Percentiles rank a stretch among this genome's conserved stretches.
These are phyloP conservation scores for Talaromyces sp. DNA, from an alignment of 2,329 filamentous ascomycete genomes.

Conservation along the genomic window DNA sequence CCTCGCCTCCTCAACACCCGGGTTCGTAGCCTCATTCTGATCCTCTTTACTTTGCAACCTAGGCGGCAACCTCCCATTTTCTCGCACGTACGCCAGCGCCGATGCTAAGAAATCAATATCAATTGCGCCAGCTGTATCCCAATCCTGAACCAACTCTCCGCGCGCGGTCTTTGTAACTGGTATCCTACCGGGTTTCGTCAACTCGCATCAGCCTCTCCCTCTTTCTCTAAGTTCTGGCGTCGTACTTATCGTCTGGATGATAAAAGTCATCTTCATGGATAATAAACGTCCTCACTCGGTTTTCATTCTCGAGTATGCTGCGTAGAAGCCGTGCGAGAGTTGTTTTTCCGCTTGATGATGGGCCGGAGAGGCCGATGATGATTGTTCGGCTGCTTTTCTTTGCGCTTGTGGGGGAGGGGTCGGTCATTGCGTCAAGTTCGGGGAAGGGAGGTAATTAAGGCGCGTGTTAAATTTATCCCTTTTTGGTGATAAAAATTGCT, in stretches of 20 bases:
- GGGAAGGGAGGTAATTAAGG: neutral
- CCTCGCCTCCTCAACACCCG: conserved; percentile 24
- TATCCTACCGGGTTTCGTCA: conserved; percentile 25
- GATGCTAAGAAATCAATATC: conserved; percentile 62
- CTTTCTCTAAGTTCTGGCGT: neutral
- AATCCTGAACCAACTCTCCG: conserved; percentile 64
- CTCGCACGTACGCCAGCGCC: conserved; percentile 64
- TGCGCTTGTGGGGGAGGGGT: neutral
- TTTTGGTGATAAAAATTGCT: neutral
- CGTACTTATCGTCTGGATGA: conserved; percentile 65
- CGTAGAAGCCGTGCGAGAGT: conserved; percentile 81
- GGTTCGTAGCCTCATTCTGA: conserved; percentile 47
- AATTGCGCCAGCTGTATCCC: conserved; percentile 82
- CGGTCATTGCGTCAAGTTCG: neutral
- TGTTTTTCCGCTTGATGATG: conserved; percentile 91
- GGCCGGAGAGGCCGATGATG: conserved; percentile 77
- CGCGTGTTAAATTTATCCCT: no score
- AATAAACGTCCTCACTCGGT: conserved; percentile 52
- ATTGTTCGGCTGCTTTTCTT: conserved; percentile 33
- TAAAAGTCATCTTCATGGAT: conserved; percentile 98
- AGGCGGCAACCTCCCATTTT: conserved; percentile 52
- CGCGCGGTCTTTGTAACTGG: conserved; percentile 44
- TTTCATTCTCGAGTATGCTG: conserved; percentile 61
- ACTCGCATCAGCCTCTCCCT: neutral
- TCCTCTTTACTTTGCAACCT: conserved; percentile 53